Base-by-base conservation (phyloP, 1,284 basidiomycete genomes). In the Cryptococcus amylolentus region DNA sequence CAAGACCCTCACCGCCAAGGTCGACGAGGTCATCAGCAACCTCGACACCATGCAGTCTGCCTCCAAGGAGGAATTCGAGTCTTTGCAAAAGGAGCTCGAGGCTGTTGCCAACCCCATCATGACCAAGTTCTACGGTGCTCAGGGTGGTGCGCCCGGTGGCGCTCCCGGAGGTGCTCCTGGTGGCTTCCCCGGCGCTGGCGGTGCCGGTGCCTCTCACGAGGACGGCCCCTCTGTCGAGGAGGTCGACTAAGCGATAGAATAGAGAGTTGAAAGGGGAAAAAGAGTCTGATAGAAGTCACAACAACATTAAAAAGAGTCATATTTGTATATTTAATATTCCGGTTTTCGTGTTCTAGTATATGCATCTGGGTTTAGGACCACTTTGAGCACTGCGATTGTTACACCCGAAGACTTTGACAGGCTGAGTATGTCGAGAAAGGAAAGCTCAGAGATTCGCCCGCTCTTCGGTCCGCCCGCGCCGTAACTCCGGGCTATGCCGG, bases 1-100 rank as follows among this genome's bases (percentile, higher is more conserved):
- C 84, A 74, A 83, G 67, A 88, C 91, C 72, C 85, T 98, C 64
- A 84, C 94, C 80, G 73, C 81, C 57, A 85, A 89, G 48, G 88
- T 97, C 78, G 86, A 89, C 72, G 91, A 93, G 62, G 79, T 88
- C 60, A 91, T 97, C 80, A 78, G 81, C 59, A 94, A 90, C 90
- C 87, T 98, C 68, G 95, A 97, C 77, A 79, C 68, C 60, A 88
- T 89, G 48, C 91, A 97, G 78, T 60, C 69, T 9, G 96, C 86
- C 12, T 88, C 87, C 64, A 96, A 92, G 81, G 91, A 95, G 73
- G 96, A 99, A 82, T 95, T 97, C 81, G 88, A 92, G 78, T 84
- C 52, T 0, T 89, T 88, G 81, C 94, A 97, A 79, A 96, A 97
- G 84, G 94, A 97, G 80, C 83, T 98, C 57, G 95, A 98, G 82